Percentiles rank a stretch among this genome's conserved stretches.
phyloP scores from a whole-genome alignment of 2,329 filamentous ascomycete genomes.

The Neonectria hederae region DNA sequence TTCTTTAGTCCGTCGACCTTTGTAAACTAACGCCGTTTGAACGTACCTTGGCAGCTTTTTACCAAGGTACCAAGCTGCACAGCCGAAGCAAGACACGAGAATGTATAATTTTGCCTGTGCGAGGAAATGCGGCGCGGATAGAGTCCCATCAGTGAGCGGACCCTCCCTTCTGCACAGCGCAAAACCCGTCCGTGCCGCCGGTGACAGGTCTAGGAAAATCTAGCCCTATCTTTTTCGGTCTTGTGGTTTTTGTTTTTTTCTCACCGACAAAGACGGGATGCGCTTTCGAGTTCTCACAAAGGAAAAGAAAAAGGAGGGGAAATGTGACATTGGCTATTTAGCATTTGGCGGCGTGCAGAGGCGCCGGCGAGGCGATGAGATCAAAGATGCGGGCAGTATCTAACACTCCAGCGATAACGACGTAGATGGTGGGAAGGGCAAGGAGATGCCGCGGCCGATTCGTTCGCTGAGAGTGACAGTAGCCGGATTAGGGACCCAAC shows the following conservation, averaged over 20 bases:
- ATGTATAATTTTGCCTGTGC: background rate
- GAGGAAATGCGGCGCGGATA: background rate
- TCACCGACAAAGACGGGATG: background rate
- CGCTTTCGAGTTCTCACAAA: background rate
- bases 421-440: no score
- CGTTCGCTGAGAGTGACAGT: background rate
- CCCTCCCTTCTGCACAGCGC: background rate
- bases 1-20: background rate
- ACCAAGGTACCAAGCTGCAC: background rate
- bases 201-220: background rate
- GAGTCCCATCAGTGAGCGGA: background rate
- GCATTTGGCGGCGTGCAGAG: background rate
- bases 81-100: background rate
- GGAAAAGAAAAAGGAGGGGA: background rate
- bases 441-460: slow-evolving; percentile 10
- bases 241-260: background rate
- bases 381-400: background rate
- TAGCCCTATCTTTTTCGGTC: background rate
- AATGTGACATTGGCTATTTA: background rate
- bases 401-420: slow-evolving; percentile 14
- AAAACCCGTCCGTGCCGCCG: background rate
- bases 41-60: background rate
- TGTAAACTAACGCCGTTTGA: background rate
- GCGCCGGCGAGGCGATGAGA: slow-evolving; percentile 1
- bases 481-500: background rate